Evolutionary conservation across 495 filamentous ascomycete species (phyloP), one percentile per base, ranked within the genome.

Genomic region (Penicillium odoratum): DNA sequence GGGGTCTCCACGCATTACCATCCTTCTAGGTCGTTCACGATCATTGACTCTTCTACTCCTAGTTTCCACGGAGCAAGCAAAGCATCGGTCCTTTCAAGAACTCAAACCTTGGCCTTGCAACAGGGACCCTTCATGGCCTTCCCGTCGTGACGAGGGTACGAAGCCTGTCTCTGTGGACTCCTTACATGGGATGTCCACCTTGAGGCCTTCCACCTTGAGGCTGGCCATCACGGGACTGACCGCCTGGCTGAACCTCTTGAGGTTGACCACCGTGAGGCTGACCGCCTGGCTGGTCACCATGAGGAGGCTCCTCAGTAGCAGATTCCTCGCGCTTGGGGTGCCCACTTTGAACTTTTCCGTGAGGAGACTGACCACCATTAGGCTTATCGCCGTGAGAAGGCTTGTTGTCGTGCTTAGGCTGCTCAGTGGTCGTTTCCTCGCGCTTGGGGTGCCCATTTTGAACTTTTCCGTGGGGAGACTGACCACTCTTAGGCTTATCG

Each of bases 281-380:
- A 1, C 4, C 25, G 2, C 2, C 15, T 28, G 26, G 46, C 38
- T 40, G 11, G 46, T 31, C 15, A 8, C 16, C 10, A 13, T 48
- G 33, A 36, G 7, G 9, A 36, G 33, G 46, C 13, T 48, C 28
- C 26, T 48, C 46, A 1, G 28, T 30, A n/a, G 46, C 16, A 16
- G 25, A 26, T 30, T n/a, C 46, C 46, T 48, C 46, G 28, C 46
- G 46, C 46, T 31, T 48, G 13, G 25, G 44, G 44, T 46, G 44
- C 10, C 21, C 44, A 21, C 21, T 21, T 21, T 21, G 21, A 21
- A 21, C 21, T 2, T 21, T 21, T 21, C 21, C 21, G 21, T 21
- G 21, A 2, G 21, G 21, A 21, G 21, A 21, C 21, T 21, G 21
- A 21, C 21, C 21, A 15, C 43, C 16, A 4, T 46, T 16, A 1